Percentiles rank a stretch among this genome's conserved stretches.
phyloP scores from a whole-genome alignment of 2,329 filamentous ascomycete species.

The Alternaria burnsii region DNA sequence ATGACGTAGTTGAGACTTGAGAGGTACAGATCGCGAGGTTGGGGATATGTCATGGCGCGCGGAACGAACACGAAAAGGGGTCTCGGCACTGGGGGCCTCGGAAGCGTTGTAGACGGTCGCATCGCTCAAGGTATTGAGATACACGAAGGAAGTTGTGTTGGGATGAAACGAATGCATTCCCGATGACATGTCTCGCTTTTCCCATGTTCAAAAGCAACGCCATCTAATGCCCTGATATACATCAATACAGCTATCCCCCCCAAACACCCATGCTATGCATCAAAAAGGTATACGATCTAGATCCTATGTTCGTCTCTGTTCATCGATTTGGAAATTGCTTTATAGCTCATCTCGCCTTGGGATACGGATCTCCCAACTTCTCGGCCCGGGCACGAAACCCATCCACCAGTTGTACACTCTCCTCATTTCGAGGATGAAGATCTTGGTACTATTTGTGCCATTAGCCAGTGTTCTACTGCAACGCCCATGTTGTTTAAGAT shows the following conservation, averaged over 20 bases:
- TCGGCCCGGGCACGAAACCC: conserved; percentile 66
- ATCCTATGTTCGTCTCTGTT: neutral
- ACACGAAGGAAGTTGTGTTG: neutral
- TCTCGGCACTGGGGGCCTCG: neutral
- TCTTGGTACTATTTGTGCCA: conserved; percentile 54
- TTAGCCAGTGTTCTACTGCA: conserved; percentile 13
- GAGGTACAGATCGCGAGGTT: neutral
- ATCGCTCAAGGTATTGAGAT: neutral
- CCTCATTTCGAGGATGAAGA: conserved; percentile 62
- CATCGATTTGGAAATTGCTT: neutral
- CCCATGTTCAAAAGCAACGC: neutral
- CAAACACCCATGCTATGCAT: conserved; percentile 27
- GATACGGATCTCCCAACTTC: conserved; percentile 63
- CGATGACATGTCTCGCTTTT: neutral
- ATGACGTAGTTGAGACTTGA: conserved; percentile 1
- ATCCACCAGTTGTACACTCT: conserved; percentile 70
- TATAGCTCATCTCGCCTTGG: conserved; percentile 42
- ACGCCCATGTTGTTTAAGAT: neutral
- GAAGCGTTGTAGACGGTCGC: neutral
- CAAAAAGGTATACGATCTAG: neutral
- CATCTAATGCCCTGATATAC: conserved; percentile 1
- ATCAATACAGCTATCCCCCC: neutral
- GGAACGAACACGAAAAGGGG: neutral
- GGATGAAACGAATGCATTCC: neutral
- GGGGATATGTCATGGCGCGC: neutral